Conservation (phyloP, 106 monocot genomes). For the Ottelia alismoides region DNA sequence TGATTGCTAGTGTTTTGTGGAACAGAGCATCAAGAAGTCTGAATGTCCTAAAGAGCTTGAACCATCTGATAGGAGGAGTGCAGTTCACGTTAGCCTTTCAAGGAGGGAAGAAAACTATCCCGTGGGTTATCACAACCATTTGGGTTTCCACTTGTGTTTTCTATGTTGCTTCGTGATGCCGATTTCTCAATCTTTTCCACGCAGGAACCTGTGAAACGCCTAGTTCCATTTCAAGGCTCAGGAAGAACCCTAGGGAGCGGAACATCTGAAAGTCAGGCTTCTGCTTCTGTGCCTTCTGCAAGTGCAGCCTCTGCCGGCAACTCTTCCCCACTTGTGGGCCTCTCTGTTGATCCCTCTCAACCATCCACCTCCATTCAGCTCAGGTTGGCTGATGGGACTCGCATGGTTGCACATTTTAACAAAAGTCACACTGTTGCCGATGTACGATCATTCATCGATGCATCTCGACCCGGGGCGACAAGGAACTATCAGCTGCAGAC, state of each 20-base stretch:
- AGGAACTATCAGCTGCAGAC: slow-evolving; percentile 44
- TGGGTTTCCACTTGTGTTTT: no score
- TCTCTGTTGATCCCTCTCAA: slow-evolving; percentile 32
- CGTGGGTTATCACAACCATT: background rate
- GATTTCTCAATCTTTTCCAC: no score
- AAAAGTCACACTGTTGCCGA: slow-evolving; percentile 40
- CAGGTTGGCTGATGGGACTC: slow-evolving; percentile 35
- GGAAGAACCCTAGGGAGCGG: slow-evolving; percentile 41
- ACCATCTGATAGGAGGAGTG: background rate
- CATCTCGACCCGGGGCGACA: slow-evolving; percentile 31
- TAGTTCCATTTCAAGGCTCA: slow-evolving; percentile 33
- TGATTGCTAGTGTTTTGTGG: no score
- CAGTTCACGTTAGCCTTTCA: background rate
- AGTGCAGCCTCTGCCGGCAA: background rate
- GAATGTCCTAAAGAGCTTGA: background rate
- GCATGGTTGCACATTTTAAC: slow-evolving; percentile 57
- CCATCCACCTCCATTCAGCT: slow-evolving; percentile 62
- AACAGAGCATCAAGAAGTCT: background rate
- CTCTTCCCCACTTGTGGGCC: slow-evolving; percentile 8
- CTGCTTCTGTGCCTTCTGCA: no score
- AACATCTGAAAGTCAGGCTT: slow-evolving; percentile 10
- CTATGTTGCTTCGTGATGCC: no score
- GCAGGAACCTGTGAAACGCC: slow-evolving; percentile 37
- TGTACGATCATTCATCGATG: slow-evolving; percentile 50
- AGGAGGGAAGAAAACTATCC: background rate